Evolutionary conservation across 352 stramenopile genomes (phyloP).

Genomic region (Pythium periplocum): DNA sequence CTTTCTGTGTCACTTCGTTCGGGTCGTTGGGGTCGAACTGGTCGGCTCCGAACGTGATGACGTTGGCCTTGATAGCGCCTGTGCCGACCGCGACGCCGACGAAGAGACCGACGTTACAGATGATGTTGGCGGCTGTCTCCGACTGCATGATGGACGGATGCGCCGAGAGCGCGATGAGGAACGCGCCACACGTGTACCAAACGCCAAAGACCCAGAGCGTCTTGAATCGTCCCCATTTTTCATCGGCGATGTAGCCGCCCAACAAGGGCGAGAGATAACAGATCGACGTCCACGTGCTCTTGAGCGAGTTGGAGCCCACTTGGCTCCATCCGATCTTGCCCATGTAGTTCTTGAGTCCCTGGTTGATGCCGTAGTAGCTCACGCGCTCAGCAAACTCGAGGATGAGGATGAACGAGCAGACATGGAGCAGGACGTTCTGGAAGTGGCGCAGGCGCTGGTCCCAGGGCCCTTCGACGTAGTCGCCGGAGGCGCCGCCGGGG

Average conservation of each 20-base stretch:
- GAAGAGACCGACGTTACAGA: constrained; percentile 78
- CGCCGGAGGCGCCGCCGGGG: constrained; percentile 24
- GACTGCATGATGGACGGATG: constrained; percentile 48
- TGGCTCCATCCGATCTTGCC: constrained; percentile 65
- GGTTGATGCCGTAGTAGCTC: constrained; percentile 88
- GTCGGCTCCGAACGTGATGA: constrained; percentile 83
- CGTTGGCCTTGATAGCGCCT: constrained; percentile 83
- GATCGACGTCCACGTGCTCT: constrained; percentile 86
- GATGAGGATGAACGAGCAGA: constrained; percentile 84
- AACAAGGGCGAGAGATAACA: constrained; percentile 81
- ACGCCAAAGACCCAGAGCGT: constrained; percentile 81
- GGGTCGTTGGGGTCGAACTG: constrained; percentile 85
- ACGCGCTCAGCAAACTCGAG: constrained; percentile 82
- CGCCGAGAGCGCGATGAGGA: constrained; percentile 62
- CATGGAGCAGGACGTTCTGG: constrained; percentile 78
- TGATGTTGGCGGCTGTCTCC: constrained; percentile 44
- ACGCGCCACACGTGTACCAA: constrained; percentile 70
- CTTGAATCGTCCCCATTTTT: constrained; percentile 82
- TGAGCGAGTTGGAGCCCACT: constrained; percentile 82
- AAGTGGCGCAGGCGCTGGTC: constrained; percentile 73
- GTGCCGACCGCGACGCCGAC: constrained; percentile 70
- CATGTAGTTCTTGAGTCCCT: constrained; percentile 87
- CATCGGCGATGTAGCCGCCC: constrained; percentile 81
- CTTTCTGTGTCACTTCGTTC: constrained; percentile 72
- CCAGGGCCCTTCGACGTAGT: constrained; percentile 70